These are phyloP conservation scores for Coniophora puteana DNA, from an alignment of 1,284 basidiomycete species.

Conservation along the genomic window DNA sequence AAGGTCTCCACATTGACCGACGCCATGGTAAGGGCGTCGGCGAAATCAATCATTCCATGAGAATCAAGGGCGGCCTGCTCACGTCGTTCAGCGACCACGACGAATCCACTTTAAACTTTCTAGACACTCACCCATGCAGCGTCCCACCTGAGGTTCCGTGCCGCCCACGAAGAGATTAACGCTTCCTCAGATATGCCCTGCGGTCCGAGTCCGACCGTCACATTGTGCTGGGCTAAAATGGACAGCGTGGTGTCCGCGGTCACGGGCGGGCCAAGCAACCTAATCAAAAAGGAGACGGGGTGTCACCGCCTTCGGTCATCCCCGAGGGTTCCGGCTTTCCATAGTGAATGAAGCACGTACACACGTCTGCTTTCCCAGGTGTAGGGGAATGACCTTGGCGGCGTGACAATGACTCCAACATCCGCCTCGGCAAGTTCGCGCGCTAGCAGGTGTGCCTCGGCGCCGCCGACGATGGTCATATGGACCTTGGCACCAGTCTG, in stretches of 20 bases:
- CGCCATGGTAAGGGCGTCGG: conserved; percentile 21
- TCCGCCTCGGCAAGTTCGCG: conserved; percentile 66
- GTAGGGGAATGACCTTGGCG: conserved; percentile 54
- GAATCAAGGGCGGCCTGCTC: conserved; percentile 18
- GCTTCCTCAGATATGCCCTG: conserved; percentile 22
- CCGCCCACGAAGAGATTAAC: conserved; percentile 41
- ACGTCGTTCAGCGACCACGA: background rate
- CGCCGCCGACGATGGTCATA: conserved; percentile 64
- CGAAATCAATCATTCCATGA: conserved; percentile 17
- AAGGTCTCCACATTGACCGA: conserved; percentile 45
- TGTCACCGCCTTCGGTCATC: conserved; percentile 19
- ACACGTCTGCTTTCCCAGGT: conserved; percentile 54
- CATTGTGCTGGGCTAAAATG: conserved; percentile 59
- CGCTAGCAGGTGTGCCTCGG: conserved; percentile 76
- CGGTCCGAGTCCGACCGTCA: conserved; percentile 72
- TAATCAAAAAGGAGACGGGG: conserved; percentile 16
- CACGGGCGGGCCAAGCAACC: conserved; percentile 71
- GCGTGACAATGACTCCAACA: conserved; percentile 72
- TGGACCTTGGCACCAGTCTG: conserved; percentile 51
- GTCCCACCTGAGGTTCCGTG: conserved; percentile 61
- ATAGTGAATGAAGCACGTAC: conserved; percentile 24
- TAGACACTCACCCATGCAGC: conserved; percentile 17
- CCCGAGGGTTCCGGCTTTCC: conserved; percentile 12
- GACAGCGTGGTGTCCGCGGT: conserved; percentile 63
- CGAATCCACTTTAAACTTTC: background rate